A percentile compares a stretch with the other conserved stretches of the same genome.
Conservation (phyloP, 352 stramenopile species). For the Globisporangium recalcitrans region DNA sequence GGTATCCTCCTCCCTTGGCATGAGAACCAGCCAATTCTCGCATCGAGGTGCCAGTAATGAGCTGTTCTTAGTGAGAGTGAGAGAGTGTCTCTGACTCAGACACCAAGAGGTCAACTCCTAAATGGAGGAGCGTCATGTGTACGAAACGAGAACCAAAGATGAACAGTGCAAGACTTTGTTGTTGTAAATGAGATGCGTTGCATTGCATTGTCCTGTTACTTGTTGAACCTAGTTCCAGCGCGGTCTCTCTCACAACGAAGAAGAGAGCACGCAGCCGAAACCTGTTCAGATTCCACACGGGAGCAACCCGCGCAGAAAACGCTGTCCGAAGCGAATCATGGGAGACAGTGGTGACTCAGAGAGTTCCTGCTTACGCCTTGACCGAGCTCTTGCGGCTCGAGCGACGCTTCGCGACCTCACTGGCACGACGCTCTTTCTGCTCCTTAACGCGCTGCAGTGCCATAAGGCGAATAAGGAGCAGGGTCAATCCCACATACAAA, state of each 20-base stretch:
- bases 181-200: slow-evolving; percentile 12
- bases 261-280: slow-evolving; percentile 8
- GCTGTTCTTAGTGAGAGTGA: no score
- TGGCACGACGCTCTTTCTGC: slow-evolving; percentile 96
- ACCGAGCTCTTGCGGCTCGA: slow-evolving; percentile 94
- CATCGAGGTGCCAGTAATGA: no score
- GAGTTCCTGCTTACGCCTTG: slow-evolving; percentile 69
- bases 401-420: slow-evolving; percentile 97
- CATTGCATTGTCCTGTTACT: slow-evolving; percentile 28
- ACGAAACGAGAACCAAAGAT: no score
- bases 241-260: neutral
- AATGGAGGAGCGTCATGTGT: no score
- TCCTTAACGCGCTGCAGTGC: slow-evolving; percentile 97
- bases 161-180: neutral
- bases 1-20: no score
- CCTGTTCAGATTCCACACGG: neutral
- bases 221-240: slow-evolving; percentile 20
- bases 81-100: no score
- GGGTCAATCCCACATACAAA: slow-evolving; percentile 38
- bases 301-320: slow-evolving; percentile 12
- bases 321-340: slow-evolving; percentile 6
- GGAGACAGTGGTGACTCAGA: slow-evolving; percentile 11
- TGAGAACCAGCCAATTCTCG: no score
- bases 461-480: slow-evolving; percentile 92
- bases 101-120: no score